A percentile compares a stretch with the other conserved stretches of the same genome.
phyloP scores from a whole-genome alignment of 2,329 filamentous ascomycete genomes.

The Penicillium concentricum region DNA sequence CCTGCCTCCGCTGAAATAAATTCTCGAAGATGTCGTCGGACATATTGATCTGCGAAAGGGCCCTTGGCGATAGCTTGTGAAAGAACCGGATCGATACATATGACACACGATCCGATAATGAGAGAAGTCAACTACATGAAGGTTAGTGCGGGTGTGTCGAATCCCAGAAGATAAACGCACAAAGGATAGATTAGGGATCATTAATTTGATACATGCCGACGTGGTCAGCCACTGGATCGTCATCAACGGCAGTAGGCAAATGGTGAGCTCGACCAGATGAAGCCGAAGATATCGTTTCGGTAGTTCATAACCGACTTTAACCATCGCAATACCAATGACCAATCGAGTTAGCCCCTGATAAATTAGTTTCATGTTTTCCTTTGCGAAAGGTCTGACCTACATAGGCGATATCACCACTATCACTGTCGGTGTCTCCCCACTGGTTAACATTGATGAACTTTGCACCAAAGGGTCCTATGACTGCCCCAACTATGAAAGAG shows the following conservation, averaged over 20 bases:
- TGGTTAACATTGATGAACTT: constrained; percentile 51
- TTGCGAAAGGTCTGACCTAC: constrained; percentile 25
- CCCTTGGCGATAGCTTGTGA: constrained; percentile 64
- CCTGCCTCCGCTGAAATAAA: constrained; percentile 64
- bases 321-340: constrained; percentile 62
- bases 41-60: constrained; percentile 62
- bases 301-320: constrained; percentile 63
- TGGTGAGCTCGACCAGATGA: constrained; percentile 54
- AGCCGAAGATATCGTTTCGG: constrained; percentile 55
- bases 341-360: constrained; percentile 53
- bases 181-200: constrained; percentile 55
- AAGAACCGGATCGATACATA: constrained; percentile 62
- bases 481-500: constrained; percentile 54
- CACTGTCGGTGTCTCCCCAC: constrained; percentile 37
- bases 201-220: constrained; percentile 55
- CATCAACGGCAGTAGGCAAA: constrained; percentile 61
- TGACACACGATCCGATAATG: constrained; percentile 61
- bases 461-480: constrained; percentile 55
- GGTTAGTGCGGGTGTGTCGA: neutral
- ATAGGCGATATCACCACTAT: constrained; percentile 43
- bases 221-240: constrained; percentile 62
- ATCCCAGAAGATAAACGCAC: constrained; percentile 11
- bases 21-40: constrained; percentile 57
- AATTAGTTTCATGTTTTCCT: constrained; percentile 5
- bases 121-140: constrained; percentile 49